Evolutionary conservation across 345 rosid species (phyloP), one percentile per base, ranked within the genome.

Genomic region (Dipteronia sinensis): DNA sequence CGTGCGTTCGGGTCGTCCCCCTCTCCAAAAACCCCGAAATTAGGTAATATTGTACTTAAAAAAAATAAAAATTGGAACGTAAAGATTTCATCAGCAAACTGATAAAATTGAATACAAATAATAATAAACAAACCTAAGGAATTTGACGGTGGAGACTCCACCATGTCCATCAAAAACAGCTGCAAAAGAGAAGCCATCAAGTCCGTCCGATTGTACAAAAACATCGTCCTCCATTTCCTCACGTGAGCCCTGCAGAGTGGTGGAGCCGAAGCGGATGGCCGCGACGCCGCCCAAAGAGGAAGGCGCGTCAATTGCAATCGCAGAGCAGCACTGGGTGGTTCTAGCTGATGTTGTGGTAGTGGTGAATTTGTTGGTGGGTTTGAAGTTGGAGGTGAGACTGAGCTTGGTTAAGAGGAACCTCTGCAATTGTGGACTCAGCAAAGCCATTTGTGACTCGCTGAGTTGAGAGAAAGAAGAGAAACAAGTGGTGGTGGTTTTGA

Each of bases 161-260:
- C 91, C 99, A 51, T 95, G 99, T 56, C 99, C 98, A 67, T 95
- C 99, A 69, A 92, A 88, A 64, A 95, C 92, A 0, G 97, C 98
- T 2, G 99, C 97, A 65, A 89, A 95, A 7, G 96, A 89, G 96
- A 90, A 95, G 40, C 86, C 94, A 25, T 90, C 90, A 22, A 93
- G 87, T 58, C 89, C 97, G 1, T 90, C 97, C 4, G 96, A 84
- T 66, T 92, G 64, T 19, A 59, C 27, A 59, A 95, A 75, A 73
- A 92, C 76, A 31, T 79, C 90, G 61, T 95, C 99, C 81, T 95
- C 99, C 98, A 92, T 95, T 85, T 90, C 99, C 6, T 95, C 97
- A 23, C 99, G 89, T 3, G 56, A 44, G n/a, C 99, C 99, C 84
- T 95, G 97, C 76, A 92, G 69, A 80, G 88, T 87, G 22, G 89